phyloP scores from a whole-genome alignment of 192 early-diverging fungal species.

The Blastocladiella britannica region DNA sequence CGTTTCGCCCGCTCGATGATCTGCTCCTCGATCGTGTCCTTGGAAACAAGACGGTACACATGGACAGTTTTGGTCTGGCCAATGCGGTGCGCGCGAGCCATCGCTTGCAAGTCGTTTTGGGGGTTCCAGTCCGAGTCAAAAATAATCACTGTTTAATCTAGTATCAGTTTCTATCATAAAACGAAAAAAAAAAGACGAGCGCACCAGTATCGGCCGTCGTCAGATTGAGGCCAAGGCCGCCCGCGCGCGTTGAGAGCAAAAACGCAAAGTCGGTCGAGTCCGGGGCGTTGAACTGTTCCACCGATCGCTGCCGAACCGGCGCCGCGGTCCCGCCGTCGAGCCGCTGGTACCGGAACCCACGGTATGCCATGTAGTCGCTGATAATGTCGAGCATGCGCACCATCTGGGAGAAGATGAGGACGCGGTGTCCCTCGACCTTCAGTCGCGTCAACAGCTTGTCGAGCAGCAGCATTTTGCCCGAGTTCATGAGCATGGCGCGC shows the following conservation, averaged over 20 bases:
- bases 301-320: conserved; percentile 80
- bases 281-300: conserved; percentile 94
- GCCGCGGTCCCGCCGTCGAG: conserved; percentile 78
- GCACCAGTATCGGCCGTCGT: conserved; percentile 77
- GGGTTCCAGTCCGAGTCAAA: conserved; percentile 62
- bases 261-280: conserved; percentile 87
- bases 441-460: conserved; percentile 86
- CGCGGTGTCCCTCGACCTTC: conserved; percentile 78
- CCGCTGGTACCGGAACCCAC: conserved; percentile 75
- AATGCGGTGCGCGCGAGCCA: conserved; percentile 94
- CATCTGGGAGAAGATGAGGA: conserved; percentile 97
- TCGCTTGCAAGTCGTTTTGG: conserved; percentile 91
- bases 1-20: conserved; percentile 95
- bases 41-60: conserved; percentile 92
- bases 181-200: neutral
- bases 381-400: conserved; percentile 92
- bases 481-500: conserved; percentile 62
- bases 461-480: conserved; percentile 93
- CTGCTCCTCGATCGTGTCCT: conserved; percentile 95
- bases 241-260: conserved; percentile 87
- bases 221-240: conserved; percentile 90
- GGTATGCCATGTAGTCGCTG: conserved; percentile 73
- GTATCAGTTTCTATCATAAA: neutral
- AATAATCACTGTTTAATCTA: neutral
- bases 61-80: conserved; percentile 94